Base-by-base conservation (phyloP, 371 early-diverging fungal genomes). In the Rhizopus stolonifer region DNA sequence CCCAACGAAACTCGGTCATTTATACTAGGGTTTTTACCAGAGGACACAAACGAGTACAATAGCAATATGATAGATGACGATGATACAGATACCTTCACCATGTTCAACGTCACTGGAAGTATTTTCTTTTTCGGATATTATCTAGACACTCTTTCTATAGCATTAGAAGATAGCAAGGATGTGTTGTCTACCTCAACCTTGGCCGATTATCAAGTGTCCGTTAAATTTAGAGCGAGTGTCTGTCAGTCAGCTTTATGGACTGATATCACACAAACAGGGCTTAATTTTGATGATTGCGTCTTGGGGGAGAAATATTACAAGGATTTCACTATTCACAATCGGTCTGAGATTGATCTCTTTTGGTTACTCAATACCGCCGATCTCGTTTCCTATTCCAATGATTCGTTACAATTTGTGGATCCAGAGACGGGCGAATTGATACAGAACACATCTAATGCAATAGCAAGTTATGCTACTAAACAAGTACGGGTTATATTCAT, bases 211-310 rank as follows among this genome's bases (percentile, higher is more conserved):
- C 81, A 92, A 69, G 60, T 83, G 0, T 82, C 89, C 3, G 72
- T 91, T 33, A 91, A 91, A 58, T 88, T 94, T 61, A 79, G 88
- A 33, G 87, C 94, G 0, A 80, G 85, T 4, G 89, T 92, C 14
- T 95, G 97, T 67, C 82, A 84, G 21, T 92, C 95, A 2, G 87
- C 94, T 11, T 71, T 97, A 19, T 91, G 91, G 80, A 89, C 91
- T 43, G 93, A 96, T 60, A 85, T 94, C 59, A 83, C 87, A 13
- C 93, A 92, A 39, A 90, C 89, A 13, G 96, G 96, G 13, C 75
- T 96, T 24, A 85, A 85, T 52, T 93, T 97, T 71, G 95, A 96
- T 46, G 95, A 96, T 64, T 95, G 96, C 61, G 86, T 95, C 7
- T 73, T 87, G 13, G 94, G 94, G 13, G 88, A 85, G 25, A 85